Base-by-base conservation (phyloP, 2,329 filamentous ascomycete species). In the Colletotrichum liriopes region DNA sequence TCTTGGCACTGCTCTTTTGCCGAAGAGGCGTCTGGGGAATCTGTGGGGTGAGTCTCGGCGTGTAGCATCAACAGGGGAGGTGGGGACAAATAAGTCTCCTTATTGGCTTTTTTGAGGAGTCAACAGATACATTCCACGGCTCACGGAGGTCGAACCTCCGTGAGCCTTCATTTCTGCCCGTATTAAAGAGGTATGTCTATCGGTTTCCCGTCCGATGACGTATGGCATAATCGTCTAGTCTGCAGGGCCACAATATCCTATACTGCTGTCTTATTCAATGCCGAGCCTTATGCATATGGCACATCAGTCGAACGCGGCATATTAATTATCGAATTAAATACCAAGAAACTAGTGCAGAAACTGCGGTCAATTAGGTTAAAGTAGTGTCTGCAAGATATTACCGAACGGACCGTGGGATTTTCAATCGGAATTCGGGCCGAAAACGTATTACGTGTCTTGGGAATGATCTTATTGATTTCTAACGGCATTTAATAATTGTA, bases 21-120 rank as follows among this genome's bases (percentile, higher is more conserved):
- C 59, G 65, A 69, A 64, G 29, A 58, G 58, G 52, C 54, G 39
- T 72, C 59, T 49, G 65, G 65, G 59, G 32, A 29, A 64, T 60
- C 54, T 55, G 65, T 65, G 54, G 69, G 65, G 59, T 18, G 59
- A 58, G 58, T 72, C 69, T 72, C 45, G 69, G 69, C 59, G 37
- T 54, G 52, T 37, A 69, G 37, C 37, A 60, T 54, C 56, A 20
- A 20, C 37, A 55, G 29, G 45, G 20, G 29, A 41, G 45, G 18
- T 35, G 58, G 65, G 43, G 54, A 32, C 59, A 64, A 64, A 63
- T 41, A 47, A n/a, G 18, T 35, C 32, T 39, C 14, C 54, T 35
- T 29, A 58, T 54, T 67, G 58, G 65, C 14, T 23, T 39, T 20
- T 9, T 47, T 8, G 43, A 23, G 35, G 23, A n/a, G 51, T 37